phyloP scores from a whole-genome alignment of 2,329 filamentous ascomycete genomes.

The Chalaropsis ovoidea region DNA sequence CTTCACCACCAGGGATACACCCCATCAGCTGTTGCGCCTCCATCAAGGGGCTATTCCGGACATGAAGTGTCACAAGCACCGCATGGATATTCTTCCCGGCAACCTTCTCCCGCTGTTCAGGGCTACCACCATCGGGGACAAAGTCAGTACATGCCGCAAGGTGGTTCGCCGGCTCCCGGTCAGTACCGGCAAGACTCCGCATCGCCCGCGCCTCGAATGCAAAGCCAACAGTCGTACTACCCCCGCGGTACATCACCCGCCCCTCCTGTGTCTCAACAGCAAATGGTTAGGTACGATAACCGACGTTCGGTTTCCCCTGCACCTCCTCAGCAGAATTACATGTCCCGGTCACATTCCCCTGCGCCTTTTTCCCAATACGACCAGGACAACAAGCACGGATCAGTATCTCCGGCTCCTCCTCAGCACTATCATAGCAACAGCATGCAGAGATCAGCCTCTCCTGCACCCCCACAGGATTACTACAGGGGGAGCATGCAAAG shows the following conservation, averaged over 20 bases:
- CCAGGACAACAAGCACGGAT: constrained; percentile 26
- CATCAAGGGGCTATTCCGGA: constrained; percentile 24
- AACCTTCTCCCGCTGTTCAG: constrained; percentile 32
- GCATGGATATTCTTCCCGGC: constrained; percentile 26
- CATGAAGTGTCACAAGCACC: constrained; percentile 29
- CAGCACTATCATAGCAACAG: constrained; percentile 18
- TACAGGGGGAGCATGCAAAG: constrained; percentile 25
- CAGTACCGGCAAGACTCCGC: constrained; percentile 28
- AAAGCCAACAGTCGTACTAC: constrained; percentile 29
- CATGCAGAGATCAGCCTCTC: constrained; percentile 34
- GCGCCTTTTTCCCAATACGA: constrained; percentile 27
- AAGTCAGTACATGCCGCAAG: constrained; percentile 27
- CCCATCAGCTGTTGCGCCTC: neutral
- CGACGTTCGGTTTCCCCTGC: constrained; percentile 27
- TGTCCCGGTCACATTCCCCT: constrained; percentile 27
- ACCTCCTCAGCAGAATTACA: constrained; percentile 22
- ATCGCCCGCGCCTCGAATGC: constrained; percentile 32
- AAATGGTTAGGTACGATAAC: constrained; percentile 26
- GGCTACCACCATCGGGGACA: constrained; percentile 26
- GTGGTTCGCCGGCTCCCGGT: constrained; percentile 31
- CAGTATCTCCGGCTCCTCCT: constrained; percentile 24
- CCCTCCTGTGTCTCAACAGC: constrained; percentile 29
- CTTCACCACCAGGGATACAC: constrained; percentile 13
- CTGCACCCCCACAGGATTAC: constrained; percentile 33
- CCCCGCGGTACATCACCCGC: constrained; percentile 35